These are phyloP conservation scores for Endothia cerciana DNA, from an alignment of 2,329 filamentous ascomycete genomes.

Conservation along the genomic window DNA sequence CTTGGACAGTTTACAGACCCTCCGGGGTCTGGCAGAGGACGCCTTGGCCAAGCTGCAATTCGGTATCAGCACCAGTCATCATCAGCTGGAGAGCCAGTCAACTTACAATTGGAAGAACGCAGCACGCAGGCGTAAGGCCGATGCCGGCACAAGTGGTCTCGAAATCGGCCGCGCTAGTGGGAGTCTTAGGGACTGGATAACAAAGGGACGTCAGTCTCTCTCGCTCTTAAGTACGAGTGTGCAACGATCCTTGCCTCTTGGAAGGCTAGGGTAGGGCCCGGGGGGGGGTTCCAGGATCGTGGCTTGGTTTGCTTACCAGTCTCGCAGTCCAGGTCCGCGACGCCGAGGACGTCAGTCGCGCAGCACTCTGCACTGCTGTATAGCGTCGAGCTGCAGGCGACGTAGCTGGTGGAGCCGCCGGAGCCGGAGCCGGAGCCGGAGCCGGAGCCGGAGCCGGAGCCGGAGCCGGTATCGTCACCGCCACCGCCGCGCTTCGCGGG, in stretches of 20 bases:
- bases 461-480: neutral
- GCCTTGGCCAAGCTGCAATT: conserved; percentile 1
- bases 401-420: conserved; percentile 1
- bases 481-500: conserved; percentile 15
- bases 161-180: neutral
- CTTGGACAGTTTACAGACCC: conserved; percentile 10
- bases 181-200: conserved; percentile 2
- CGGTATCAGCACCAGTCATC: conserved; percentile 2
- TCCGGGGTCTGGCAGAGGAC: conserved; percentile 14
- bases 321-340: conserved; percentile 17
- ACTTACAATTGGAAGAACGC: conserved; percentile 13
- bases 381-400: conserved; percentile 5
- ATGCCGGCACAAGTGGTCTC: neutral
- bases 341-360: conserved; percentile 1
- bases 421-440: neutral
- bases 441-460: neutral
- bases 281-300: too few species aligned
- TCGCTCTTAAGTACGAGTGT: neutral
- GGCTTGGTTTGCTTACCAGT: conserved; percentile 11
- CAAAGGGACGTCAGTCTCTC: neutral
- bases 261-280: neutral
- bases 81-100: rapidly evolving
- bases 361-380: conserved; percentile 13
- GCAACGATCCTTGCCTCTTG: neutral
- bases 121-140: conserved; percentile 17